Evolutionary conservation across 2,329 filamentous ascomycete species (phyloP), one percentile per base, ranked within the genome.

Genomic region (Fusarium ambrosium): DNA sequence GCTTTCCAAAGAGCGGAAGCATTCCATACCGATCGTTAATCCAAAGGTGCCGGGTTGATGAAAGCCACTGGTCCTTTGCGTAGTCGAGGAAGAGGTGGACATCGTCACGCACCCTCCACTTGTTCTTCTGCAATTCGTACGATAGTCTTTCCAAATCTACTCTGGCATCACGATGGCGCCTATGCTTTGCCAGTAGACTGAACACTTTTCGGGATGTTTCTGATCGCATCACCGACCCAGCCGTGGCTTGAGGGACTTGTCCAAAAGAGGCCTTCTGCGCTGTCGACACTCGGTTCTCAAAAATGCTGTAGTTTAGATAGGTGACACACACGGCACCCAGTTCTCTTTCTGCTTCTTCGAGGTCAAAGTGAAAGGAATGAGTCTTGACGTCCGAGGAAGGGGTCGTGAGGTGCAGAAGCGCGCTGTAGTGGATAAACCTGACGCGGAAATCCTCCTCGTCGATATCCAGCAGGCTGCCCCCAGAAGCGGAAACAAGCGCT

Each of bases 391-490:
- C 36, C 7, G 37, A 9, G 2, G 22, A 9, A 20, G 10, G 20
- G 1, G 32, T 2, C 1, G 36, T 43, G 10, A 60, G 18, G 18
- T 60, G 58, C 0, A 60, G 58, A 5, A 18, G 58, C 18, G 4
- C 58, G 14, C 58, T 41, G 18, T 60, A 41, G 37, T 60, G 56
- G n/a, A 60, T 60, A 5, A 60, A 60, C 2, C 56, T 10, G 6
- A 60, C 56, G 0, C 7, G 16, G 7, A 22, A 1, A 41, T 60
- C 56, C 6, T 60, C 56, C 20, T 60, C 56, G 11, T 60, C 56
- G 2, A 60, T 20, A 20, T 60, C 56, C 8, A 60, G 18, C 10
- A 60, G 36, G 7, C 56, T 41, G 11, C 36, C 56, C 5, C 34
- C 56, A 13, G 41, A 60, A 8, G 20, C 16, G 0, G 36, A 39